phyloP scores from a whole-genome alignment of 306 rosid genomes.

The Malus sylvestris region DNA sequence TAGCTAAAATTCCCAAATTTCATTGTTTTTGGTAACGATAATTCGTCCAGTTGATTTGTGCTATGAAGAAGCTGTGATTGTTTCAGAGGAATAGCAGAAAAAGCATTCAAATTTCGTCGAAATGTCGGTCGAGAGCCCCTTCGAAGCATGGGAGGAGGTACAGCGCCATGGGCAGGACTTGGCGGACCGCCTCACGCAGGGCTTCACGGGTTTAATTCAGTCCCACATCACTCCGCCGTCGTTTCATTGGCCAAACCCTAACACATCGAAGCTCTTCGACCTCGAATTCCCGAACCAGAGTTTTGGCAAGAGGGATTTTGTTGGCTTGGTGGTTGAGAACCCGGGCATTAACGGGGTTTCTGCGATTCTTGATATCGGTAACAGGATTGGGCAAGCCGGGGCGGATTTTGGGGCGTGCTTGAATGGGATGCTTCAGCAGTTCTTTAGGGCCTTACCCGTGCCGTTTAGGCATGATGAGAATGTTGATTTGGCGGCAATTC shows the following conservation, averaged over 20 bases:
- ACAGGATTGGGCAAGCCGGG: slow-evolving; percentile 84
- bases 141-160: slow-evolving; percentile 97
- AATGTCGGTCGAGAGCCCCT: slow-evolving; percentile 86
- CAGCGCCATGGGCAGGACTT: slow-evolving; percentile 95
- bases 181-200: slow-evolving; percentile 92
- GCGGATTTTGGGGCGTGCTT: slow-evolving; percentile 81
- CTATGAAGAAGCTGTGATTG: slow-evolving; percentile 24
- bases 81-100: background rate
- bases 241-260: slow-evolving; percentile 74
- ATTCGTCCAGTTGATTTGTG: background rate
- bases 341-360: slow-evolving; percentile 59
- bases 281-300: slow-evolving; percentile 62
- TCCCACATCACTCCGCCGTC: slow-evolving; percentile 72
- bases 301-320: slow-evolving; percentile 57
- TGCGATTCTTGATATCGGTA: slow-evolving; percentile 79
- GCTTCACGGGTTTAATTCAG: slow-evolving; percentile 77
- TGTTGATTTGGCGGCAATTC: slow-evolving; percentile 9
- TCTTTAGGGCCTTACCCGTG: slow-evolving; percentile 68
- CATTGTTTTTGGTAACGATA: background rate
- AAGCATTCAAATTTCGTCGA: background rate
- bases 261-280: slow-evolving; percentile 66
- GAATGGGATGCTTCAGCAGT: slow-evolving; percentile 89
- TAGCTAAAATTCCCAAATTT: background rate
- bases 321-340: slow-evolving; percentile 33
- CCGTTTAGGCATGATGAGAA: slow-evolving; percentile 66